Conservation (phyloP, 495 filamentous ascomycete genomes). For the Haplographium delicatum region DNA sequence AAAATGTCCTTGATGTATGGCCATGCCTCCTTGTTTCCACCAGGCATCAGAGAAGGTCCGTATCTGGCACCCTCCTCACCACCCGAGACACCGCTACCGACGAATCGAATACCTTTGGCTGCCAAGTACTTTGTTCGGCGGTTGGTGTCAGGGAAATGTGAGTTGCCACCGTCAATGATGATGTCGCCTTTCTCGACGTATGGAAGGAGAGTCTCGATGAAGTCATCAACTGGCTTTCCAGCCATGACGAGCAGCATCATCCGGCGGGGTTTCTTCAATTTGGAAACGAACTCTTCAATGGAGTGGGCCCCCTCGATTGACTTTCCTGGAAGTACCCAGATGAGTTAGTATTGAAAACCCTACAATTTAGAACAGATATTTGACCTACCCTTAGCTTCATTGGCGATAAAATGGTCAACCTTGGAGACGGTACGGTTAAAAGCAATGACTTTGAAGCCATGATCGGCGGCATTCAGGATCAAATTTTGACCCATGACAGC, state of each 20-base stretch:
- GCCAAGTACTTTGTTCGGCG: constrained; percentile 82
- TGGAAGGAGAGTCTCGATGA: constrained; percentile 92
- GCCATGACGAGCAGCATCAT: constrained; percentile 99
- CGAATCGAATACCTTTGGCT: constrained; percentile 87
- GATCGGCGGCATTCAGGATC: constrained; percentile 96
- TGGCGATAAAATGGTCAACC: constrained; percentile 90
- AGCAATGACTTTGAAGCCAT: constrained; percentile 91
- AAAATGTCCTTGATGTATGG: constrained; percentile 98
- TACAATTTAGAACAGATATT: constrained; percentile 6
- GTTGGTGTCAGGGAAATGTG: constrained; percentile 98
- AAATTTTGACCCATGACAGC: constrained; percentile 98
- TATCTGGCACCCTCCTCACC: constrained; percentile 99
- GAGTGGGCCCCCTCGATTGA: constrained; percentile 89
- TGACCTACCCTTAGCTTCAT: constrained; percentile 79
- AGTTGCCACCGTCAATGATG: constrained; percentile 99
- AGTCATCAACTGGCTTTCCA: constrained; percentile 94
- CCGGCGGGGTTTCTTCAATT: constrained; percentile 93
- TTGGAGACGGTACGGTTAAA: constrained; percentile 98
- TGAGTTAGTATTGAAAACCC: constrained; percentile 12
- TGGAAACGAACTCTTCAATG: constrained; percentile 85
- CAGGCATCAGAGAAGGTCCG: constrained; percentile 96
- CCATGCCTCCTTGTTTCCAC: constrained; percentile 97
- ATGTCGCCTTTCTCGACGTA: constrained; percentile 89
- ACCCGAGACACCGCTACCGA: constrained; percentile 95
- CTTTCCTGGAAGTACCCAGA: constrained; percentile 54